Percentiles rank a stretch among this genome's conserved stretches.
These are phyloP conservation scores for Lachancea lanzarotensis DNA, from an alignment of 805 yeast species.

Conservation along the genomic window DNA sequence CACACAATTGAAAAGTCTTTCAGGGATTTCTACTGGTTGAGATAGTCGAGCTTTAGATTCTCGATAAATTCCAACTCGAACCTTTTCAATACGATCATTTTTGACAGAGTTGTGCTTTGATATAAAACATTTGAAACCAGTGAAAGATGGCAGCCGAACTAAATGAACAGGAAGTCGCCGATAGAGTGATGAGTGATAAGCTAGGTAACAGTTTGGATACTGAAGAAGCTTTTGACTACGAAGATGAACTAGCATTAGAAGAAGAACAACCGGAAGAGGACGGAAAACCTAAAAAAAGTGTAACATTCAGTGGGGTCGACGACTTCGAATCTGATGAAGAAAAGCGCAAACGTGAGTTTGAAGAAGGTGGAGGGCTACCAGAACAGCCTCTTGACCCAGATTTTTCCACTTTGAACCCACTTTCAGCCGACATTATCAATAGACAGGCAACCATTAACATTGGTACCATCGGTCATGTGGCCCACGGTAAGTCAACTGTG, in stretches of 20 bases:
- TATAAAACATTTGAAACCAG: neutral
- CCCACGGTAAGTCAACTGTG: conserved; percentile 91
- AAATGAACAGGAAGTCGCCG: conserved; percentile 72
- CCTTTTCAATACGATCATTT: neutral
- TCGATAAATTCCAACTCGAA: neutral
- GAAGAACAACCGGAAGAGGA: conserved; percentile 31
- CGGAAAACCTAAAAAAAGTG: conserved; percentile 56
- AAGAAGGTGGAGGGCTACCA: conserved; percentile 98
- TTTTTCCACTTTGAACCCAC: conserved; percentile 71
- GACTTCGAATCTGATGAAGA: conserved; percentile 67
- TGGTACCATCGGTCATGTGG: conserved; percentile 96
- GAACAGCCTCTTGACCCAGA: conserved; percentile 92
- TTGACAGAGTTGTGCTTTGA: neutral
- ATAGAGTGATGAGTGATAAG: conserved; percentile 68
- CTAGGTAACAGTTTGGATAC: conserved; percentile 41
- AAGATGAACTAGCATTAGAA: conserved; percentile 24
- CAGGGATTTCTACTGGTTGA: neutral
- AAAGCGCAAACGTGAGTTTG: conserved; percentile 74
- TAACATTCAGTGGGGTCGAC: conserved; percentile 71
- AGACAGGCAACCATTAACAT: conserved; percentile 99
- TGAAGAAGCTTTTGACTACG: conserved; percentile 30
- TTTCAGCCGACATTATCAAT: conserved; percentile 90
- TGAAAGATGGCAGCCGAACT: conserved; percentile 56
- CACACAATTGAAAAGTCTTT: neutral
- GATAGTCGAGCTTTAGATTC: neutral